Base-by-base conservation (phyloP, 2,329 filamentous ascomycete genomes). In the Phialophora expanda region DNA sequence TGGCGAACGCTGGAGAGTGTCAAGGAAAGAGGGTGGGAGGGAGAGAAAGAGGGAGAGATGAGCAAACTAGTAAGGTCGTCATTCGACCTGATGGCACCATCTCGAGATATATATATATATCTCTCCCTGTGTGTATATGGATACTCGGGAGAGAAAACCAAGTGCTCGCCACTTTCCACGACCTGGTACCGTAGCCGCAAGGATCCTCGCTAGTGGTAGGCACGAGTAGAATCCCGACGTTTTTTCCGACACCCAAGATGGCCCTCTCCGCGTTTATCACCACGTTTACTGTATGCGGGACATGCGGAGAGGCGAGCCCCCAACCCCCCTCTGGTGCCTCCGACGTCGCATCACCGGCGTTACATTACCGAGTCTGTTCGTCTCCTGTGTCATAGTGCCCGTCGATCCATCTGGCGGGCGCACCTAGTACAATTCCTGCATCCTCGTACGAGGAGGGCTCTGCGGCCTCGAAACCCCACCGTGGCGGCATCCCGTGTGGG, bases 221-320 rank as follows among this genome's bases (percentile, higher is more conserved):
- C 12, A 34, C 9, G 9, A 3, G 2, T 11, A 11, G 30, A 41
- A 34, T 17, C 22, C 54, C 54, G 54, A 56, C 54, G 28, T 30
- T 56, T 56, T 56, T 56, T 56, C 54, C 54, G 54, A 56, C 54
- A 30, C 26, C 22, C 20, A 50, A 26, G 22, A 50, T 41, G 24
- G 28, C 6, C 54, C 30, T 34, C 34, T n/a, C 30, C 54, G 17
- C 20, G 54, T 7, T 22, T 22, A 50, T 50, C 46, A 50, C 46
- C 46, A 1, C n/a, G 46, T 12, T 12, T 12, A 11, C 9, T 12
- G 5, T 6, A 50, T 24, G 20, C 46, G 46, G 46, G 46, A 26
- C 8, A 22, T 26, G 46, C 22, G 46, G 46, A 26, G 22, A 20
- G 46, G 7, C 46, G 46, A 41, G 34, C 6, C 0, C 1, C 7